Base-by-base conservation (phyloP, 2,329 filamentous ascomycete genomes). In the Phialophora macrospora region DNA sequence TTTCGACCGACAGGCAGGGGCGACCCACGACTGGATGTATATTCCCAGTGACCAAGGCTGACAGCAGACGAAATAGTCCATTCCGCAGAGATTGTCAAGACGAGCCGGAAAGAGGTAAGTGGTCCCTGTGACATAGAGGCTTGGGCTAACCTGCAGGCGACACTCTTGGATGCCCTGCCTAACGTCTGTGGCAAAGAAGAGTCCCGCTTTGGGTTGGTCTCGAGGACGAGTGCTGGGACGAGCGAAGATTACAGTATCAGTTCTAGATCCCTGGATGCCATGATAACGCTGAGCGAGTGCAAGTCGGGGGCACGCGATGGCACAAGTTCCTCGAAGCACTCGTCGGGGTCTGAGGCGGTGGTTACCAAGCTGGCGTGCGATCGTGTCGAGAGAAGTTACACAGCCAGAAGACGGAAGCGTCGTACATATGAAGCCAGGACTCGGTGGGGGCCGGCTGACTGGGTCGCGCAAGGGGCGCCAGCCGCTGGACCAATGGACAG, bases 101-200 rank as follows among this genome's bases (percentile, higher is more conserved):
- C 51, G 41, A 46, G 20, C 58, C 58, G 28, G 24, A 64, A 59
- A 38, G 24, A 48, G 60, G 24, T 26, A 66, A 57, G 64, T 49
- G 55, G 24, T 46, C 26, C 60, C 55, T 57, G 44, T 34, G 49
- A 32, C 20, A 56, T 44, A 20, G 56, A 57, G 60, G 55, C 63
- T 62, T 57, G 55, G 60, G 63, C 60, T 57, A 48, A 51, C 56
- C 55, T 66, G 64, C 60, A 63, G 60, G 32, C 64, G 60, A 66
- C 64, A 32, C 46, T 55, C 32, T n/a, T 51, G 30, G 46, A 38
- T 14, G 34, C 30, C 30, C 34, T 58, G 59, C 63, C 60, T 63
- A 57, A 58, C 38, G 22, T 55, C 32, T 63, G 64, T 66, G 64
- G 64, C 64, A 61, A 66, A 52, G 46, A 55, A 41, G 20, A 58